Percentiles rank a stretch among this genome's conserved stretches.
These are phyloP conservation scores for Anthracocystis setariae DNA, from an alignment of 1,284 basidiomycete genomes.

Conservation along the genomic window DNA sequence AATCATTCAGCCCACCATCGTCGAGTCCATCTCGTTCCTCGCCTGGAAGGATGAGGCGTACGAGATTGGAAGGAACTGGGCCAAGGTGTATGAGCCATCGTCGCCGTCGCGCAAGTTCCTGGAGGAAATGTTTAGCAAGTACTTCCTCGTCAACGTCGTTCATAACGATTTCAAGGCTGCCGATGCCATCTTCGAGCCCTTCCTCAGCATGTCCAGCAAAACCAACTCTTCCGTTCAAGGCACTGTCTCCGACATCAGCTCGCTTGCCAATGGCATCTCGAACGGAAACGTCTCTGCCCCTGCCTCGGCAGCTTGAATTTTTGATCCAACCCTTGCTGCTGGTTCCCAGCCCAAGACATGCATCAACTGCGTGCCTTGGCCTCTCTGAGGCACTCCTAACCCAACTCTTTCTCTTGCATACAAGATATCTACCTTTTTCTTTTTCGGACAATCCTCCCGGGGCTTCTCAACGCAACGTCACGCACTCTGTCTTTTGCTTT, in stretches of 20 bases:
- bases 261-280: slow-evolving; percentile 26
- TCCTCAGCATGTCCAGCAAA: slow-evolving; percentile 36
- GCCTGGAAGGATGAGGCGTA: slow-evolving; percentile 68
- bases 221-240: slow-evolving; percentile 15
- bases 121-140: slow-evolving; percentile 57
- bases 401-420: slow-evolving; percentile 13
- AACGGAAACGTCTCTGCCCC: slow-evolving; percentile 29
- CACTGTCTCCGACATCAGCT: slow-evolving; percentile 16
- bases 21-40: slow-evolving; percentile 74
- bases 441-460: slow-evolving; percentile 37
- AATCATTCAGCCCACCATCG: slow-evolving; percentile 96
- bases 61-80: slow-evolving; percentile 66
- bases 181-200: slow-evolving; percentile 64
- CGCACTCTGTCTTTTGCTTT: slow-evolving; percentile 43
- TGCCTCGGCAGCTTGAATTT: slow-evolving; percentile 14
- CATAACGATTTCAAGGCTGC: slow-evolving; percentile 65
- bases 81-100: slow-evolving; percentile 56
- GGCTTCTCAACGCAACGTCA: slow-evolving; percentile 48
- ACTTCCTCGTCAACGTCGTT: slow-evolving; percentile 66
- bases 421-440: slow-evolving; percentile 1
- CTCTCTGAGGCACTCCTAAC: background rate
- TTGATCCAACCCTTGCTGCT: background rate
- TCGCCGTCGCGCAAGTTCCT: slow-evolving; percentile 57
- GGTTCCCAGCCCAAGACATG: slow-evolving; percentile 8
- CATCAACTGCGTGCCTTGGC: slow-evolving; percentile 39